These are phyloP conservation scores for Sporobolomyces pararoseus DNA, from an alignment of 768 basidiomycete genomes.

Conservation along the genomic window DNA sequence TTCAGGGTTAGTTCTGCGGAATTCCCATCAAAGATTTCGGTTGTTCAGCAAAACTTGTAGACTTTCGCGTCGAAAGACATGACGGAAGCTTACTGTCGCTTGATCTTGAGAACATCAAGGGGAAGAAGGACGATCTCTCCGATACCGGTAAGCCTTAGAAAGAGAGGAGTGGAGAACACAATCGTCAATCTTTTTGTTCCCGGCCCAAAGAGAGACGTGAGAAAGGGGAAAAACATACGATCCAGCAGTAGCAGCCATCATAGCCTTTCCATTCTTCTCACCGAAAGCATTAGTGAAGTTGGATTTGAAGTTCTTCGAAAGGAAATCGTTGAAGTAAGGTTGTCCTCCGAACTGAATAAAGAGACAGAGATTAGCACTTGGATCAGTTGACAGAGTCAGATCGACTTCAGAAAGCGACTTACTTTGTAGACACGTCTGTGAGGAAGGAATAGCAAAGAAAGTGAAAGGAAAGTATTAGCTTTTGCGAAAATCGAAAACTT, in stretches of 20 bases:
- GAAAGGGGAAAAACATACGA: constrained; percentile 57
- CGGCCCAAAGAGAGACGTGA: no score
- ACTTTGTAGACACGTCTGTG: constrained; percentile 44
- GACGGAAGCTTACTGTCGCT: constrained; percentile 66
- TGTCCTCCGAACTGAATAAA: constrained; percentile 89
- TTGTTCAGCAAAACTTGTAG: no score
- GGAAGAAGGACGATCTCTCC: constrained; percentile 99
- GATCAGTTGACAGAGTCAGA: no score
- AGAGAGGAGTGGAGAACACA: no score
- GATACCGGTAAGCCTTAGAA: constrained; percentile 70
- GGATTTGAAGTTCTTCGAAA: constrained; percentile 75
- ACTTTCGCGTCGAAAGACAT: no score
- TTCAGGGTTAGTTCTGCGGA: constrained; percentile 68
- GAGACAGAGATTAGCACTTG: background rate
- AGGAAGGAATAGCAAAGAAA: background rate
- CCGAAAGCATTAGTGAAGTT: constrained; percentile 79
- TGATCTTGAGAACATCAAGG: constrained; percentile 94
- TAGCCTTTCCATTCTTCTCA: constrained; percentile 88
- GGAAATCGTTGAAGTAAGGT: constrained; percentile 92
- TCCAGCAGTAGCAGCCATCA: constrained; percentile 92
- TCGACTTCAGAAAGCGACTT: background rate
- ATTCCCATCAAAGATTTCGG: background rate
- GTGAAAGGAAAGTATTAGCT: background rate
- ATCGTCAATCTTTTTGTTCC: background rate
- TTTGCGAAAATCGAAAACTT: background rate